A percentile compares a stretch with the other conserved stretches of the same genome.
Conservation (phyloP, 441 rosid species). For the Erysimum pusillum region DNA sequence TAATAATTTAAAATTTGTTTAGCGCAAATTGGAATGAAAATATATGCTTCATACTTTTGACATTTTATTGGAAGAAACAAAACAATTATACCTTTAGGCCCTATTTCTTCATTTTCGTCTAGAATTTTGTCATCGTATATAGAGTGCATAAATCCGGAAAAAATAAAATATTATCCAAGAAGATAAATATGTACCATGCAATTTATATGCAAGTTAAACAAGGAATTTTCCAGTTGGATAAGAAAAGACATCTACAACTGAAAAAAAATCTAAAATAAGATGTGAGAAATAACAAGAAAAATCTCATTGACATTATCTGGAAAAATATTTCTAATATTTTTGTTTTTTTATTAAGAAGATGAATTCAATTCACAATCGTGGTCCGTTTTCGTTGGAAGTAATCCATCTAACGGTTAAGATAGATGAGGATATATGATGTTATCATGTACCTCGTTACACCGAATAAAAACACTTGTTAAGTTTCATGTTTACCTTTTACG, state of each 20-base stretch:
- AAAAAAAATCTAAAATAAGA: not conserved
- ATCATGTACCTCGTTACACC: not conserved
- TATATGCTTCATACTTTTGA: not conserved
- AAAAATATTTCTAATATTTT: not conserved
- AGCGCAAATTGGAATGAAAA: not conserved
- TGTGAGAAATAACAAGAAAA: constrained; percentile 2
- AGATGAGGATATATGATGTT: not conserved
- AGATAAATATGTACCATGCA: not conserved
- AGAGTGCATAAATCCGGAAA: not conserved
- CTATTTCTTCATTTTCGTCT: not conserved
- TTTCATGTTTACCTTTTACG: constrained; percentile 40
- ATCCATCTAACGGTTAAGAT: constrained; percentile 35
- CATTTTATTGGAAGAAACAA: not conserved
- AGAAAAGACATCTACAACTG: not conserved
- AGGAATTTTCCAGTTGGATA: not conserved
- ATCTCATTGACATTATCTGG: constrained; percentile 17
- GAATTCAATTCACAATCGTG: not conserved
- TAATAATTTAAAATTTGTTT: not conserved
- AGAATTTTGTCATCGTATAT: not conserved
- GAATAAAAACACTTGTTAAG: not conserved
- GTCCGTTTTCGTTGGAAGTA: not conserved
- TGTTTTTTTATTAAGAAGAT: not conserved
- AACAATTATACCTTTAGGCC: not conserved
- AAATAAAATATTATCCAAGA: not conserved
- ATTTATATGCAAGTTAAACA: constrained; percentile 8